Evolutionary conservation across 805 yeast species (phyloP).

Genomic region (Myxozyma monticola): DNA sequence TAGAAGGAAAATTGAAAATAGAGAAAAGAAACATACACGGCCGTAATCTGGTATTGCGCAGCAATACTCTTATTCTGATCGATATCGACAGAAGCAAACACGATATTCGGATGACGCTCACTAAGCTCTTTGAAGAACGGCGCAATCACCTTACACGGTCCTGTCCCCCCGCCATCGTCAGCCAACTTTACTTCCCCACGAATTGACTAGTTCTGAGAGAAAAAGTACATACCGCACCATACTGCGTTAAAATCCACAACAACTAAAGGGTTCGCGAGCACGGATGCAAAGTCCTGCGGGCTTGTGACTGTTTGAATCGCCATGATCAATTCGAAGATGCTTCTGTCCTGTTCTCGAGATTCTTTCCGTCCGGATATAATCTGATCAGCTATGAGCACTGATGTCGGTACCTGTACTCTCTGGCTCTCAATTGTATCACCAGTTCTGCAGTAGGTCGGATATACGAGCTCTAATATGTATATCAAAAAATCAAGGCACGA

Average conservation of each 20-base stretch:
- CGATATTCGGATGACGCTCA: conserved; percentile 4
- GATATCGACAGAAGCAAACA: conserved; percentile 21
- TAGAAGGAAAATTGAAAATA: neutral
- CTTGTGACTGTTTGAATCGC: neutral
- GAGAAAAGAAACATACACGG: conserved; percentile 10
- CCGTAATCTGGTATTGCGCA: conserved; percentile 1
- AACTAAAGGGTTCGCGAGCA: conserved; percentile 1
- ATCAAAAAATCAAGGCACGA: too few species aligned
- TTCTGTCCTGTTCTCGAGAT: too few species aligned
- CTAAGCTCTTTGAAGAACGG: conserved; percentile 17
- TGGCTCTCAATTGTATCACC: too few species aligned
- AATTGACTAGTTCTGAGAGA: neutral
- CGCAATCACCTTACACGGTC: conserved; percentile 21
- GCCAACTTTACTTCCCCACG: too few species aligned
- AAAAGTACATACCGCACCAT: conserved; percentile 20
- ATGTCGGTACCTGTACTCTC: too few species aligned
- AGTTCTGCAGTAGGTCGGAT: too few species aligned
- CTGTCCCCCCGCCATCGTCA: conserved; percentile 1
- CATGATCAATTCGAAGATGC: neutral
- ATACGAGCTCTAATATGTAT: too few species aligned
- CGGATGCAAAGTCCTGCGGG: neutral
- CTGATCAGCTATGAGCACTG: too few species aligned
- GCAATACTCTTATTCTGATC: conserved; percentile 17
- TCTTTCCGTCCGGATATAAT: too few species aligned
- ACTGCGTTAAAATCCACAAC: conserved; percentile 22